Conservation (phyloP, 768 basidiomycete species). For the Amanita rubescens region DNA sequence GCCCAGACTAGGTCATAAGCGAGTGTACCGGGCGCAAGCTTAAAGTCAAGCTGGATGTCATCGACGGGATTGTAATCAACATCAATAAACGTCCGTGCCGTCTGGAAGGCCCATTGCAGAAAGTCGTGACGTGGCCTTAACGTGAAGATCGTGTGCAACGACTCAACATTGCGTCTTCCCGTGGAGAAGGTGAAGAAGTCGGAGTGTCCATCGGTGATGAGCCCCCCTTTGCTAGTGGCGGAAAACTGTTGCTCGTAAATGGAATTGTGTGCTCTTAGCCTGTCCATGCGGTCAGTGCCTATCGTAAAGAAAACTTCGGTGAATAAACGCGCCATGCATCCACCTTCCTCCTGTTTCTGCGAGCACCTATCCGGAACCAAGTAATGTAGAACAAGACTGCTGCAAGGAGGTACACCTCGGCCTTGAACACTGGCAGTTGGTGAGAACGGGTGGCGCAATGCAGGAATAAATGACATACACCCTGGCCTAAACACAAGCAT, state of each 20-base stretch:
- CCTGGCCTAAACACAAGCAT: constrained; percentile 78
- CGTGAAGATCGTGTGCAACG: constrained; percentile 73
- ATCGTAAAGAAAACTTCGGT: constrained; percentile 9
- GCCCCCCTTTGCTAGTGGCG: constrained; percentile 45
- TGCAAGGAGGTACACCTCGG: constrained; percentile 51
- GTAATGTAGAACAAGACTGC: constrained; percentile 49
- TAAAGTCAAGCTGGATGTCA: constrained; percentile 73
- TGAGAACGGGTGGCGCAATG: neutral
- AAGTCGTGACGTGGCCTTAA: constrained; percentile 83
- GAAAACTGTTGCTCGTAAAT: constrained; percentile 72
- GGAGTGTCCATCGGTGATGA: constrained; percentile 61
- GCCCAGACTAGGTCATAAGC: constrained; percentile 75
- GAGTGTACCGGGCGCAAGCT: constrained; percentile 44
- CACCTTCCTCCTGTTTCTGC: constrained; percentile 50
- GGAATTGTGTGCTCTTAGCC: constrained; percentile 52
- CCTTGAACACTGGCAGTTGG: constrained; percentile 45
- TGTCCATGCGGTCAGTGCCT: constrained; percentile 23
- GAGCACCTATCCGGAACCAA: constrained; percentile 53
- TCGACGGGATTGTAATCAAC: constrained; percentile 67
- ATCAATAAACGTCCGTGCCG: constrained; percentile 60
- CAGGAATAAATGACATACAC: constrained; percentile 31
- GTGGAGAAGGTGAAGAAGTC: constrained; percentile 87
- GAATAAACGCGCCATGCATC: constrained; percentile 51
- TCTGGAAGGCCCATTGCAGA: constrained; percentile 56
- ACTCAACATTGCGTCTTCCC: constrained; percentile 68